phyloP scores from a whole-genome alignment of 208 protist species.

The Hexamita inflata region DNA sequence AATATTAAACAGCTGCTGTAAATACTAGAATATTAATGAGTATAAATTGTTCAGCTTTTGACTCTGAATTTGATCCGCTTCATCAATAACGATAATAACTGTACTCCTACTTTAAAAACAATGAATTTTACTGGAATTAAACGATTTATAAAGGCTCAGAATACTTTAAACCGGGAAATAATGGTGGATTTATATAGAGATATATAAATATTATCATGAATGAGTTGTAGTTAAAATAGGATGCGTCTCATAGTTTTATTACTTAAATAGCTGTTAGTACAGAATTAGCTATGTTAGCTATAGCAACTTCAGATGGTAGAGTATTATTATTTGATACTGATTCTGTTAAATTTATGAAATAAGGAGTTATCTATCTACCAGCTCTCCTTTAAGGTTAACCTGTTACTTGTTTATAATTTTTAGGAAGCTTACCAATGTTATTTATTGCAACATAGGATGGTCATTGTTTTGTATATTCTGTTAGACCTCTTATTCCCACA shows the following conservation, averaged over 20 bases:
- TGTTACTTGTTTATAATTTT: background rate
- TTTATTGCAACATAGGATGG: background rate
- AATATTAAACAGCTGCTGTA: too few relatives aligned
- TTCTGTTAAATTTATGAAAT: slow-evolving; percentile 4
- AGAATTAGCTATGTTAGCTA: background rate
- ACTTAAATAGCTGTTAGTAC: background rate
- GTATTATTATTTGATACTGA: background rate
- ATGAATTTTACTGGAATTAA: background rate
- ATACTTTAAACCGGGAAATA: too few relatives aligned
- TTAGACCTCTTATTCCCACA: background rate
- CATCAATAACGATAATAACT: background rate
- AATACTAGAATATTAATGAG: too few relatives aligned
- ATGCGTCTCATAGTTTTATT: background rate
- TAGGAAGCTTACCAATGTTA: background rate
- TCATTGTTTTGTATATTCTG: background rate
- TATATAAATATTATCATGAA: background rate
- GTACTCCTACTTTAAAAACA: background rate
- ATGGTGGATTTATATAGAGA: background rate
- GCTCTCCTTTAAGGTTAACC: background rate
- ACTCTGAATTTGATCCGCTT: too few relatives aligned
- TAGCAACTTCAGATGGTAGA: background rate
- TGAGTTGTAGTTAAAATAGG: background rate
- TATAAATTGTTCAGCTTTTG: too few relatives aligned
- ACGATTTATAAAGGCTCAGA: background rate
- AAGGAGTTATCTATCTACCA: slow-evolving; percentile 18